A percentile compares a stretch with the other conserved stretches of the same genome.
Conservation (phyloP, 2,329 filamentous ascomycete species). For the Microascus cirrosus region DNA sequence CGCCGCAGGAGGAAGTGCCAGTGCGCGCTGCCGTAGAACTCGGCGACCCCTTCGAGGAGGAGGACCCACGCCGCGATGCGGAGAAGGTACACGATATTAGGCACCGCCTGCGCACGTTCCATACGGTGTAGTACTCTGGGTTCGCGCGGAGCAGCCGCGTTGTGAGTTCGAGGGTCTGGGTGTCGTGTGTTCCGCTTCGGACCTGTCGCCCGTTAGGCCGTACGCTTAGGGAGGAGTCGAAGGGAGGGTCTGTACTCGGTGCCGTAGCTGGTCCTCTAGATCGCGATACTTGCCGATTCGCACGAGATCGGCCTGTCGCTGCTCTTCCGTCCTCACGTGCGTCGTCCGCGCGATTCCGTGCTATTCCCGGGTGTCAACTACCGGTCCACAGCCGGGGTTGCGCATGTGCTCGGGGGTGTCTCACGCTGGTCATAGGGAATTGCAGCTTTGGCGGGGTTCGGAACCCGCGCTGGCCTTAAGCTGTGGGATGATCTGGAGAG, state of each 20-base stretch:
- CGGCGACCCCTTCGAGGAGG: constrained; percentile 41
- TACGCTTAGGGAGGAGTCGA: neutral
- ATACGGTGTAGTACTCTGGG: constrained; percentile 84
- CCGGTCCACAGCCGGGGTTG: neutral
- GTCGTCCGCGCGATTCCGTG: constrained; percentile 71
- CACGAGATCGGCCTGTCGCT: constrained; percentile 58
- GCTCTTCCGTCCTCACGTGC: constrained; percentile 53
- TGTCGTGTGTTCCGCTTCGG: constrained; percentile 22
- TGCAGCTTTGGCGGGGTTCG: neutral
- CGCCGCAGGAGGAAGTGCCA: constrained; percentile 53
- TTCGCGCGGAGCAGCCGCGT: constrained; percentile 66
- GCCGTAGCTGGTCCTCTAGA: constrained; percentile 56
- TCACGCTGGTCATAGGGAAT: neutral
- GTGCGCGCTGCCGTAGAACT: constrained; percentile 41
- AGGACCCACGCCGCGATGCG: constrained; percentile 37
- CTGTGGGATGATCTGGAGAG: neutral
- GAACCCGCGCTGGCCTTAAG: neutral
- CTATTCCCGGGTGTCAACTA: constrained; percentile 28
- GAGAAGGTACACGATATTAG: constrained; percentile 49
- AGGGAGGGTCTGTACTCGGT: constrained; percentile 39
- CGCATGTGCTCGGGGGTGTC: neutral
- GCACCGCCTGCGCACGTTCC: constrained; percentile 74
- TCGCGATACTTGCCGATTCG: constrained; percentile 67
- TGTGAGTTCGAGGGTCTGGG: constrained; percentile 53
- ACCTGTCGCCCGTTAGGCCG: constrained; percentile 6